These are phyloP conservation scores for Rhodotorula toruloides DNA, from an alignment of 768 basidiomycete genomes.

Conservation along the genomic window DNA sequence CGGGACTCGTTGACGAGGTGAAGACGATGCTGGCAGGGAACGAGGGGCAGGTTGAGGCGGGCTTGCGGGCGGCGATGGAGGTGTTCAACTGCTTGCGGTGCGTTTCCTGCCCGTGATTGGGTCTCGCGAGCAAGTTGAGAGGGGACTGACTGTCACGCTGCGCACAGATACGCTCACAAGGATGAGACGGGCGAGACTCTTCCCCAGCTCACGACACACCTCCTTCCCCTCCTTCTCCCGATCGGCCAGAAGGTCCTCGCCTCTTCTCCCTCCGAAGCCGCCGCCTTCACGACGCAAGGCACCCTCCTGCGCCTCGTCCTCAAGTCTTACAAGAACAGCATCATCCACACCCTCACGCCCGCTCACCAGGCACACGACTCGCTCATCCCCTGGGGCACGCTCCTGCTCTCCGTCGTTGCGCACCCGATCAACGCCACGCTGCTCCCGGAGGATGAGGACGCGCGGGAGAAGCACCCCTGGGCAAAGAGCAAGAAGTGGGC, in stretches of 20 bases:
- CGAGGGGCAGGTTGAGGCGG: conserved; percentile 71
- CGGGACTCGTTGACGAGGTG: conserved; percentile 62
- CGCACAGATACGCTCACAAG: conserved; percentile 33
- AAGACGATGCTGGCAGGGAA: conserved; percentile 60
- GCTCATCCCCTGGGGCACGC: conserved; percentile 75
- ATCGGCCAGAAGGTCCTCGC: conserved; percentile 67
- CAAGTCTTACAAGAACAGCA: conserved; percentile 78
- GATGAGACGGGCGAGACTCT: conserved; percentile 29
- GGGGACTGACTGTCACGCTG: not conserved
- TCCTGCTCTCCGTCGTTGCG: conserved; percentile 73
- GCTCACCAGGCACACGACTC: conserved; percentile 69
- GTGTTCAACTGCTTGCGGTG: conserved; percentile 70
- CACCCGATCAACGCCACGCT: conserved; percentile 55
- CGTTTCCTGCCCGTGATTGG: conserved; percentile 38
- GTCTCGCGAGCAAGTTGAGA: too few relatives aligned
- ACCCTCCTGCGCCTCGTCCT: conserved; percentile 78
- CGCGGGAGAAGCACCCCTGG: conserved; percentile 74
- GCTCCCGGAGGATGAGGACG: conserved; percentile 67
- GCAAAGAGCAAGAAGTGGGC: conserved; percentile 94
- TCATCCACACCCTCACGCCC: conserved; percentile 63
- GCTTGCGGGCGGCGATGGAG: conserved; percentile 71
- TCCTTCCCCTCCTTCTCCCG: conserved; percentile 71
- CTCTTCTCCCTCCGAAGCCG: conserved; percentile 55
- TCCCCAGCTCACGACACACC: conserved; percentile 53
- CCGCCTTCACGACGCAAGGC: conserved; percentile 49